Evolutionary conservation across 1,284 basidiomycete species (phyloP).

Genomic region (Albatrellus sp.): DNA sequence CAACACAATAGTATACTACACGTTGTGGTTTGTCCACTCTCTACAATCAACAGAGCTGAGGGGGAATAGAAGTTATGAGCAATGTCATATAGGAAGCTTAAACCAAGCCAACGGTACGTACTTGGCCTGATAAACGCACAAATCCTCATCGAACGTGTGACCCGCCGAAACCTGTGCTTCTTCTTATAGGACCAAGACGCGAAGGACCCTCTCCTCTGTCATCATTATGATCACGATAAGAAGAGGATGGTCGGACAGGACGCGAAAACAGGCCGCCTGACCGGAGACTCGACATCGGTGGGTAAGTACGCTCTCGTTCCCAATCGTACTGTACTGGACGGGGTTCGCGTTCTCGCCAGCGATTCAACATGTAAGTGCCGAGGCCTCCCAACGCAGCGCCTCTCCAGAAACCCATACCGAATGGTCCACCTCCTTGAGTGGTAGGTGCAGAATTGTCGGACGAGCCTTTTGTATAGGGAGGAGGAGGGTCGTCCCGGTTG

Average conservation of each 20-base stretch:
- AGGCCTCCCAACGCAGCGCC: constrained; percentile 61
- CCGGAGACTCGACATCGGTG: constrained; percentile 15
- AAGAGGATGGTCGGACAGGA: neutral
- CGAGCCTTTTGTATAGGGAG: constrained; percentile 57
- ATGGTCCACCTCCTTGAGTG: constrained; percentile 21
- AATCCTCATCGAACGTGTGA: constrained; percentile 41
- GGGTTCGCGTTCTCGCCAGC: constrained; percentile 12
- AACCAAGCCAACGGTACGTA: neutral
- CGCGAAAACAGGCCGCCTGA: constrained; percentile 11
- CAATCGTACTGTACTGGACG: constrained; percentile 33
- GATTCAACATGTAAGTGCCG: constrained; percentile 44
- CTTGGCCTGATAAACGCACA: neutral
- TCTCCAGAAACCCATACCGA: constrained; percentile 71
- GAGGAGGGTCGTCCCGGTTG: constrained; percentile 31
- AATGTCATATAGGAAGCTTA: neutral
- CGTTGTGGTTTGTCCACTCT: too few species aligned
- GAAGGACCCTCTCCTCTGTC: constrained; percentile 63
- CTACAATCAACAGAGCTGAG: too few species aligned
- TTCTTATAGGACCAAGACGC: constrained; percentile 48
- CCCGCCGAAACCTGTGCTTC: constrained; percentile 59
- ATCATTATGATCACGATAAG: constrained; percentile 16
- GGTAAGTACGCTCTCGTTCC: constrained; percentile 28
- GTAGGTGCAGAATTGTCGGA: constrained; percentile 12
- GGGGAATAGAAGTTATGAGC: too few species aligned
- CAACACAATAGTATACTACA: neutral